Evolutionary conservation across 768 basidiomycete species (phyloP).

Genomic region (Boletus pseudopeckii): DNA sequence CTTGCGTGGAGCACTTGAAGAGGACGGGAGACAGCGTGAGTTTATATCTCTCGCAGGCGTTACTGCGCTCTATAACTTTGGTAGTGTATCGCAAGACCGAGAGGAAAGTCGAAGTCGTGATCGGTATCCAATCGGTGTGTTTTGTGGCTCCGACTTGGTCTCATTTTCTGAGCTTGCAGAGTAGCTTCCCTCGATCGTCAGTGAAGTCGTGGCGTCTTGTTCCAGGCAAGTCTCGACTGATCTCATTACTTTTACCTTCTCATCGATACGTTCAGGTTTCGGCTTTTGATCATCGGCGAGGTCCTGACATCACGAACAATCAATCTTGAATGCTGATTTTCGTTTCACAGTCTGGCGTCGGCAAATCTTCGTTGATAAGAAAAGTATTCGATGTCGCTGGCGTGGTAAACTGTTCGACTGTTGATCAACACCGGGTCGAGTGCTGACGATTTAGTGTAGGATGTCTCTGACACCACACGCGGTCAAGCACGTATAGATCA

Average conservation of each 20-base stretch:
- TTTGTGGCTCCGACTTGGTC: too few relatives aligned
- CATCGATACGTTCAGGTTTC: constrained; percentile 3
- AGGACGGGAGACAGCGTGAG: background rate
- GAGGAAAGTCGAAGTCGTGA: background rate
- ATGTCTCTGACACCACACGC: constrained; percentile 1
- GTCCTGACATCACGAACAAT: background rate
- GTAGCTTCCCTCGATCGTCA: background rate
- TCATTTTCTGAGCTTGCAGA: background rate
- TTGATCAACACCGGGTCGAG: background rate
- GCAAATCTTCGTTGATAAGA: constrained; percentile 1
- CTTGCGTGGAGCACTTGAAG: background rate
- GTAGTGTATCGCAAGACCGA: constrained; percentile 1
- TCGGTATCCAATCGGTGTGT: background rate
- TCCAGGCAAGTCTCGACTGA: background rate
- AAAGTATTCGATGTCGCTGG: too few relatives aligned
- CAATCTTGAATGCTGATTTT: background rate
- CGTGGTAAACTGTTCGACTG: background rate
- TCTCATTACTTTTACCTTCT: background rate
- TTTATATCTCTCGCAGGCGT: background rate
- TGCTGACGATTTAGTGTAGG: background rate
- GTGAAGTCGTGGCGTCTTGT: background rate
- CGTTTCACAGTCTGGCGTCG: background rate
- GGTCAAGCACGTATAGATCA: background rate
- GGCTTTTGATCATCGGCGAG: constrained; percentile 4
- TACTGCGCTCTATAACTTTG: background rate